Evolutionary conservation across 2,329 filamentous ascomycete species (phyloP), one percentile per base, ranked within the genome.

Genomic region (Stenocarpella maydis): DNA sequence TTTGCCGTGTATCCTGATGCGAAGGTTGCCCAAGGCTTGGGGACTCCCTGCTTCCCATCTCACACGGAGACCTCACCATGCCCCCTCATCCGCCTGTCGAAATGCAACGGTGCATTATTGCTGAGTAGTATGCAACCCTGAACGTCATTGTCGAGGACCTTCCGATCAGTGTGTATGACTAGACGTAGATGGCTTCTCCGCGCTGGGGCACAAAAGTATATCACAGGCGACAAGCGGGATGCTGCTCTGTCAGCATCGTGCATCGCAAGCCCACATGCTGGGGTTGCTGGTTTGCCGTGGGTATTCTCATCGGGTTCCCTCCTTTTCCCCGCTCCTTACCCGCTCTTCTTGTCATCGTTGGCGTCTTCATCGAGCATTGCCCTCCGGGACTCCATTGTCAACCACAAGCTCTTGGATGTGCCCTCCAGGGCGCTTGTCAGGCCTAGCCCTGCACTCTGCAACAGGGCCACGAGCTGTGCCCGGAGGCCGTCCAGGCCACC

Each of bases 311-410:
- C 12, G 2, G 19, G 21, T n/a, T 14, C 12, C n/a, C 15, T 24
- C 21, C 24, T 24, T 6, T 24, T n/a, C 37, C n/a, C 19, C 3
- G 10, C 52, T 39, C 10, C 4, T 67, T 74, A 75, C 71, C 76
- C 75, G 49, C 74, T 73, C 73, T 76, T 73, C 55, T 74, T 70
- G 49, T 4, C 74, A 67, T 74, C 74, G 41, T 76, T 76, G 61
- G 75, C 76, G 28, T 75, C 75, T 3, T 77, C 77, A 77, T 98
- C 94, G 79, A 99, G 80, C 82, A 95, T 91, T 60, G 85, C 88
- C 81, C 90, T 90, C 78, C 95, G 86, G 60, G 92, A 89, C 84
- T 98, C 95, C 76, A 99, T 83, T 15, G 95, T 93, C 72, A 97
- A 86, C 86, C 95, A 98, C 74, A 99, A 78, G 77, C 88, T 95